Base-by-base conservation (phyloP, 2,329 filamentous ascomycete species). In the Trichoderma breve region DNA sequence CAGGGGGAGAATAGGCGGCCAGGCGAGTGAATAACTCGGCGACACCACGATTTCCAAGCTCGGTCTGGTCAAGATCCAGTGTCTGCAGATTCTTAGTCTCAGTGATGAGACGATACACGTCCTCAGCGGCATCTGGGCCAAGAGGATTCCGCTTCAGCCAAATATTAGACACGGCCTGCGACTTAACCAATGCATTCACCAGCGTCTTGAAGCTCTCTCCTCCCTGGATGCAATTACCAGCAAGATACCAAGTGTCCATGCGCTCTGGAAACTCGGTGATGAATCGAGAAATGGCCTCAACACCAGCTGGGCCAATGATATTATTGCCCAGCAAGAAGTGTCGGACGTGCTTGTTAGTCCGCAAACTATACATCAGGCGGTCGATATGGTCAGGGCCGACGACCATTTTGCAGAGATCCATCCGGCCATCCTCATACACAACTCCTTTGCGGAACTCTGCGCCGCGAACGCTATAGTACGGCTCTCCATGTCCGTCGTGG, bases 91-190 rank as follows among this genome's bases (percentile, higher is more conserved):
- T 82, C 32, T 78, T 77, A 3, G 81, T 80, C 36, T 81, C 72
- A 0, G 83, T 84, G 72, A 87, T 82, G 43, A 88, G 80, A 5
- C 81, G 80, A 73, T 81, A 84, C 15, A 87, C 70, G 63, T 85
- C 79, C 58, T 77, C 74, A 4, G 82, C 82, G 21, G 82, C 79
- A 6, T 75, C 75, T 3, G 82, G 73, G 0, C 81, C 81, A 30
- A 88, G 81, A 2, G 86, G 86, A 76, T 88, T 88, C 14, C 86
- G 83, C 76, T 87, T 88, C 69, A 88, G 77, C 86, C 86, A 88
- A 62, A 88, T 76, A 73, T 85, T 86, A 24, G 84, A 86, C 72
- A 86, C 79, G 15, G 79, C 79, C 4, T 79, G 77, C 1, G 84
- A 86, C 28, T 78, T 78, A 15, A 83, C 74, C 81, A 86, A 83